Base-by-base conservation (phyloP, 352 stramenopile species). In the Globisporangium spiculum region DNA sequence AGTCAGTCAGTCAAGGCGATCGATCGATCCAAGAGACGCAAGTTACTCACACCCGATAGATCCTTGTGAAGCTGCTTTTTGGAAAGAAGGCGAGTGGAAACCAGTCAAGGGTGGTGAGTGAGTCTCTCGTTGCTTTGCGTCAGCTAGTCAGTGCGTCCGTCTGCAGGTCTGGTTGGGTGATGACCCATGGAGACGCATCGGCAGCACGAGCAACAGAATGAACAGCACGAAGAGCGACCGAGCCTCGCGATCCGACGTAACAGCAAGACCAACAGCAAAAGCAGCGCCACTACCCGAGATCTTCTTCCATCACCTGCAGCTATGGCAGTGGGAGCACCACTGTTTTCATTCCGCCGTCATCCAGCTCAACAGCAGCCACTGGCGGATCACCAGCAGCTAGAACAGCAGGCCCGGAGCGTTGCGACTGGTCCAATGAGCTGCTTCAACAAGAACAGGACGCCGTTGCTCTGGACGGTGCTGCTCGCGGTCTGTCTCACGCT, bases 401-500 rank as follows among this genome's bases (percentile, higher is more conserved):
- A 22, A 22, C 18, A 32, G 18, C 52, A 55, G 16, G 32, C 41
- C 9, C 16, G 4, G 6, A 60, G 12, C 54, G 54, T 24, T 7
- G 14, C 26, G 44, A 56, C n/a, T 24, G 4, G 48, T 26, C 4
- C 32, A 36, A 44, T 59, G 27, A 34, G 18, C 36, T 52, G 14
- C 18, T 38, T 20, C 18, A 27, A 12, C 30, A 34, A 24, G 32
- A 52, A 18, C 30, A 27, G 36, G 41, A 41, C 55, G 4, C 20
- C 65, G 16, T 20, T 65, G 44, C 30, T 66, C 57, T 70, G 56
- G 58, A 58, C 65, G 30, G 27, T 70, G 34, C n/a, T 66, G 30
- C 57, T 70, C 30, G 30, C 16, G 3, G 16, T 18, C 6, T 65
- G 41, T 30, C 8, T 66, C 16, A 38, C 50, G 22, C 24, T 60